Evolutionary conservation across 805 yeast genomes (phyloP).

Genomic region (Ogataea neopini): DNA sequence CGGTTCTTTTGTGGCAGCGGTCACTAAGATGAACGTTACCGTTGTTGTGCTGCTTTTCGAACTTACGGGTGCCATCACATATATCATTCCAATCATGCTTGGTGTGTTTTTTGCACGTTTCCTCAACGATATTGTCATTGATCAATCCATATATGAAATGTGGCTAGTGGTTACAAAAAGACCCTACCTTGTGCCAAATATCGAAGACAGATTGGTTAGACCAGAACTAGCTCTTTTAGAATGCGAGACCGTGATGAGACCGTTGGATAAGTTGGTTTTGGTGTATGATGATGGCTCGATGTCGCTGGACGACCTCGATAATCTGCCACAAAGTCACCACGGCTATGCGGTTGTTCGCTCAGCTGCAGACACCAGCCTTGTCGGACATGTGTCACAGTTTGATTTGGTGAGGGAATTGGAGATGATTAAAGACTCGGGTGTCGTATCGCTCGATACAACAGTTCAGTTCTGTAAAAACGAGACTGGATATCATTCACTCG

Average conservation of each 20-base stretch:
- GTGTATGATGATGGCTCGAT: constrained; percentile 35
- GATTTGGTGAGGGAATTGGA: constrained; percentile 37
- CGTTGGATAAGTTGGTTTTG: constrained; percentile 29
- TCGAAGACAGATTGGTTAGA: constrained; percentile 32
- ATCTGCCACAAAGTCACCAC: constrained; percentile 26
- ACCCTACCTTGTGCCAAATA: constrained; percentile 44
- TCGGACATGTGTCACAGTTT: constrained; percentile 45
- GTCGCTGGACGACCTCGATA: constrained; percentile 29
- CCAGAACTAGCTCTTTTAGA: constrained; percentile 41
- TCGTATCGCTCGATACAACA: constrained; percentile 19
- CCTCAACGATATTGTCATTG: constrained; percentile 62
- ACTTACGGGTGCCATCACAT: constrained; percentile 81
- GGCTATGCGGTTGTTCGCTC: constrained; percentile 50
- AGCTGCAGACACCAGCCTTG: constrained; percentile 33
- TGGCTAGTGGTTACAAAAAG: constrained; percentile 46
- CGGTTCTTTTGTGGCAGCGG: constrained; percentile 78
- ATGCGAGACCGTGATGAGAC: constrained; percentile 39
- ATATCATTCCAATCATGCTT: constrained; percentile 82
- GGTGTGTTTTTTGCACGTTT: constrained; percentile 76
- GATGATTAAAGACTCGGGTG: constrained; percentile 10
- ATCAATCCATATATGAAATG: constrained; percentile 64
- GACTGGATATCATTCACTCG: constrained; percentile 19
- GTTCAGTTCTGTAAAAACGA: constrained; percentile 18
- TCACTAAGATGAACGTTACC: constrained; percentile 76
- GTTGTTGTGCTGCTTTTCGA: constrained; percentile 82